These are phyloP conservation scores for Eutypa lata DNA, from an alignment of 2,329 filamentous ascomycete species.

Conservation along the genomic window DNA sequence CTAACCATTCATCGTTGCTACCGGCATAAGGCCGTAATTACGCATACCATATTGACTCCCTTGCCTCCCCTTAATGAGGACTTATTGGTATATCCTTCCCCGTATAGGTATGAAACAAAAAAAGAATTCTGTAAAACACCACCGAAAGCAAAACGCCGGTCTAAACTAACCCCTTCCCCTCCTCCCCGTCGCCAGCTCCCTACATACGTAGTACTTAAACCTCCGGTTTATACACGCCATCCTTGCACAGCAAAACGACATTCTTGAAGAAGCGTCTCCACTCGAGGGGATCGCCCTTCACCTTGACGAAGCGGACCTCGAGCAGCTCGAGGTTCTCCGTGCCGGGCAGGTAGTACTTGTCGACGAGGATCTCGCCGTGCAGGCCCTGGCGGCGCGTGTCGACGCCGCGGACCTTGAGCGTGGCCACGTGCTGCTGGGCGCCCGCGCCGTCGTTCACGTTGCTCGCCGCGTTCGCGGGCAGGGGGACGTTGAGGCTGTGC, in stretches of 20 bases:
- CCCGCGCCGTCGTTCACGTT: slow-evolving; percentile 53
- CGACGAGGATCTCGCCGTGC: slow-evolving; percentile 72
- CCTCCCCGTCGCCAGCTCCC: too few species aligned
- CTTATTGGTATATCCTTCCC: too few species aligned
- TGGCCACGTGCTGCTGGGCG: slow-evolving; percentile 26
- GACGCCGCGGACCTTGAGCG: slow-evolving; percentile 70
- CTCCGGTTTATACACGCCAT: slow-evolving; percentile 69
- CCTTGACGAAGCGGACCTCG: slow-evolving; percentile 88
- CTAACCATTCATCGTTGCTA: too few species aligned
- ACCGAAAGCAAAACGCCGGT: neutral
- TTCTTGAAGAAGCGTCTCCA: slow-evolving; percentile 98
- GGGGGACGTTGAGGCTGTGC: slow-evolving; percentile 79
- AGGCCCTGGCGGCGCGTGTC: slow-evolving; percentile 71
- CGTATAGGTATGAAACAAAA: too few species aligned
- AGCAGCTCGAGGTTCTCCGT: slow-evolving; percentile 56
- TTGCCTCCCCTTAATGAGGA: too few species aligned
- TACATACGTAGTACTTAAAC: too few species aligned
- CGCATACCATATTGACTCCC: too few species aligned
- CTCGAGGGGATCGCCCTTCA: slow-evolving; percentile 92
- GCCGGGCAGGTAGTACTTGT: slow-evolving; percentile 57
- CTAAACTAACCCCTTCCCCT: too few species aligned
- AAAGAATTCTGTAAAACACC: too few species aligned
- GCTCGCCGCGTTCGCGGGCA: slow-evolving; percentile 48
- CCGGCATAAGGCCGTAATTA: too few species aligned
- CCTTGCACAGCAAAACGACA: slow-evolving; percentile 81